Evolutionary conservation across 768 basidiomycete genomes (phyloP).

Genomic region (Psilocybe azurescens): DNA sequence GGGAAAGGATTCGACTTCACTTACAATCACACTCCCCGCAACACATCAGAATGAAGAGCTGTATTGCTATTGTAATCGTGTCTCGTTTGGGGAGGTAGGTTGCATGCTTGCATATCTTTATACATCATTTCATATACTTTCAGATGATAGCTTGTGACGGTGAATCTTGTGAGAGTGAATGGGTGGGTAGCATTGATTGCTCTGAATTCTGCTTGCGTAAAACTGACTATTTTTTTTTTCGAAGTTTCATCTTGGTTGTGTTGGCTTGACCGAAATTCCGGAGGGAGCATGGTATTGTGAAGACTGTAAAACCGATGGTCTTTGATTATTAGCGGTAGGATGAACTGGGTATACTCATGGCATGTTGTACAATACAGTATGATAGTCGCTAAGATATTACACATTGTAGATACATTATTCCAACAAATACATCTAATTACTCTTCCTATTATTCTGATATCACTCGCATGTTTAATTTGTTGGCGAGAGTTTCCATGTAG

Average conservation of each 20-base stretch:
- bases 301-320: conserved; percentile 55
- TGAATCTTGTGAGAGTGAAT: conserved; percentile 73
- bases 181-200: conserved; percentile 59
- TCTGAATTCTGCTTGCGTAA: neutral
- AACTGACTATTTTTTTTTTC: neutral
- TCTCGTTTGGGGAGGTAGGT: conserved; percentile 78
- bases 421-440: neutral
- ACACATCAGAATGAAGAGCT: conserved; percentile 48
- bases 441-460: conserved; percentile 26
- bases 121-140: conserved; percentile 15
- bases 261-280: conserved; percentile 62
- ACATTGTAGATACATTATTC: neutral
- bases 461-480: conserved; percentile 71
- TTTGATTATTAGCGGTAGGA: conserved; percentile 4
- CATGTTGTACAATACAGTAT: neutral
- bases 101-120: conserved; percentile 7
- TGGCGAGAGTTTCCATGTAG: conserved; percentile 87
- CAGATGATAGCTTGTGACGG: conserved; percentile 92
- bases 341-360: neutral
- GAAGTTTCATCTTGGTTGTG: conserved; percentile 78
- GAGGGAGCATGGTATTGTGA: conserved; percentile 76
- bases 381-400: neutral
- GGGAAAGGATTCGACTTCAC: conserved; percentile 27
- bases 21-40: conserved; percentile 44
- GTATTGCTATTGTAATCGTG: conserved; percentile 85